Base-by-base conservation (phyloP, 2,329 filamentous ascomycete genomes). In the Exserohilum rostratum region DNA sequence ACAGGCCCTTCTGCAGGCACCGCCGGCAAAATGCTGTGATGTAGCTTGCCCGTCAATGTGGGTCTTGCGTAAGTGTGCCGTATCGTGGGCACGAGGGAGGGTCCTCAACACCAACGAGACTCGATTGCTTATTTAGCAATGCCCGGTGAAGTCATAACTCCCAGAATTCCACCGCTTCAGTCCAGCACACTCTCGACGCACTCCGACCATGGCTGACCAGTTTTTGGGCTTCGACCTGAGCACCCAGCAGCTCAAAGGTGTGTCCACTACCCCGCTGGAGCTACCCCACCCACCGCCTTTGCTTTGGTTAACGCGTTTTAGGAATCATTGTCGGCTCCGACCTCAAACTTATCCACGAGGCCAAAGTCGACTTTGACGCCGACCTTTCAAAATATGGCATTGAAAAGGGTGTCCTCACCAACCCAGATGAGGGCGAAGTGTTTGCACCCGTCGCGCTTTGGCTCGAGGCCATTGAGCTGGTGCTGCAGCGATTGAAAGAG, bases 141-240 rank as follows among this genome's bases (percentile, higher is more conserved):
- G 60, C 51, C 42, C 53, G n/a, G 43, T 44, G 25, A 30, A 43
- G 39, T 42, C 49, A 39, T 15, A 37, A 43, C 37, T 44, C 13
- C 15, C 38, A 15, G 17, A 43, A 18, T 18, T 35, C 43, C 37
- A 2, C 37, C 37, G 22, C 20, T 27, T 22, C 44, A 43, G 46
- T 22, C 17, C 29, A 44, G 43, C 38, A 53, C 38, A 10, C 18
- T 13, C 34, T 25, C 17, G 35, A 47, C 31, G 44, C n/a, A 51
- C 35, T 22, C 49, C 46, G 65, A 72, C 52, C 46, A 74, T 74
- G 72, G 70, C 68, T 69, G 69, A 74, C 45, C 80, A 96, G 57
- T 96, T 96, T 73, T 82, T 96, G 70, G 95, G 95, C 57, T 93
- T 98, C 75, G 95, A 99, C 78, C 87, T 98, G 56, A 97, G 93